Evolutionary conservation across 2,329 filamentous ascomycete species (phyloP), one percentile per base, ranked within the genome.

Genomic region (Trichophaea hybrida): DNA sequence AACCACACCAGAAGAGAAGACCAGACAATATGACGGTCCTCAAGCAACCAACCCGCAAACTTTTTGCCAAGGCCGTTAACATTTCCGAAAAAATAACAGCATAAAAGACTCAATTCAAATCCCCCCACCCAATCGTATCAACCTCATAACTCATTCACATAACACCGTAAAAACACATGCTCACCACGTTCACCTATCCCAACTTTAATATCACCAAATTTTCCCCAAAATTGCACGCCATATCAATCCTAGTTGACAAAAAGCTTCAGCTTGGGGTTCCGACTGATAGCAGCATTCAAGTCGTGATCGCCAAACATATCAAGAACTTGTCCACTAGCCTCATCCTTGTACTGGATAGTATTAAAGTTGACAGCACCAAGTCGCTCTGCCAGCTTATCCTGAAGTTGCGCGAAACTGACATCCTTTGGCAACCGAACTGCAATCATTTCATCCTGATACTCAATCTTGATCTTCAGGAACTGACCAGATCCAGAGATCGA

Each of bases 401-500:
- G 84, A 6, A 98, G 78, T 62, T 88, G 85, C 57, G 80, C 76
- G 72, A 84, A 93, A 57, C 79, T 79, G 68, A 94, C 88, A 58
- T 94, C 86, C 1, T 80, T 79, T 0, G 91, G 85, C 58, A 97
- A 88, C 37, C 90, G 84, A 68, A 98, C 89, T 49, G 93, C 86
- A 66, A 96, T 91, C 59, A 94, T 81, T 66, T 96, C 91, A 62
- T 90, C 85, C 65, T 91, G 86, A 75, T 88, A 96, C 75, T 87
- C 93, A 57, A 96, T 85, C 74, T 97, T 97, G 71, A 97, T 86
- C 73, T 96, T 97, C 75, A 96, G 84, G 2, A 81, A 79, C n/a
- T 43, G 40, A 6, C 37, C 35, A 15, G 35, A 44, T 2, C 34
- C 52, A 55, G 77, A 71, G 15, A 73, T 75, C 0, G 76, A 76